These are phyloP conservation scores for Fonsecaea pedrosoi DNA, from an alignment of 2,329 filamentous ascomycete genomes.

Conservation along the genomic window DNA sequence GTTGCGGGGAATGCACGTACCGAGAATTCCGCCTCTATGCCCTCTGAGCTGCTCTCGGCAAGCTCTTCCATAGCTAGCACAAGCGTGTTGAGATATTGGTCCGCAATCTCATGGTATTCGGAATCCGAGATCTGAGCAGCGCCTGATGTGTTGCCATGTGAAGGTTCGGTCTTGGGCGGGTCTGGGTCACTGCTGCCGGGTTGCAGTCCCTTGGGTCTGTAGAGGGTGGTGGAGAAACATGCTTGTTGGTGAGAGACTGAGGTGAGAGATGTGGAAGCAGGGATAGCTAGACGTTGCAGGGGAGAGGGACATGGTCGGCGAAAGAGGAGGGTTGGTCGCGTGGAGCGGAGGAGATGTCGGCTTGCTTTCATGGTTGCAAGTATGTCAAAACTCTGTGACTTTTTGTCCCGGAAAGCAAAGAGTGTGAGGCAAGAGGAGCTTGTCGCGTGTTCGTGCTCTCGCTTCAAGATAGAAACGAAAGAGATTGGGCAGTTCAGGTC, in stretches of 20 bases:
- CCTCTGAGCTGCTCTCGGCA: constrained; percentile 69
- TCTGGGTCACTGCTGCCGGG: constrained; percentile 65
- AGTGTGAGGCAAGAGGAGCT: background rate
- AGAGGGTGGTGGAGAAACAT: constrained; percentile 23
- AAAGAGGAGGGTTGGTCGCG: constrained; percentile 16
- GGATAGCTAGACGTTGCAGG: background rate
- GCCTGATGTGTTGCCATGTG: constrained; percentile 45
- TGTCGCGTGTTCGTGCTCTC: background rate
- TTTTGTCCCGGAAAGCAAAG: background rate
- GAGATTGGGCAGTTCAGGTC: background rate
- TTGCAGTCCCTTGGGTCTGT: constrained; percentile 60
- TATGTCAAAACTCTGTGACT: background rate
- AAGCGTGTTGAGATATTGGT: constrained; percentile 72
- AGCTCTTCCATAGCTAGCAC: constrained; percentile 70
- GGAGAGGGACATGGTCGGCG: constrained; percentile 11
- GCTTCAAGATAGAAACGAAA: background rate
- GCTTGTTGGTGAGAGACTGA: background rate
- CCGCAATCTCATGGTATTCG: constrained; percentile 78
- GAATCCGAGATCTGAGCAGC: constrained; percentile 71
- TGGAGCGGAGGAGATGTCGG: constrained; percentile 19
- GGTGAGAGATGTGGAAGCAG: background rate
- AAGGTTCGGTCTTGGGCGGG: constrained; percentile 50
- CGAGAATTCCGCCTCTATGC: constrained; percentile 87
- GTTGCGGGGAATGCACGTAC: constrained; percentile 58
- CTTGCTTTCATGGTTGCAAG: constrained; percentile 22